Evolutionary conservation across 140 eudicot genomes (phyloP), one percentile per base, ranked within the genome.

Genomic region (Anethum foeniculum): DNA sequence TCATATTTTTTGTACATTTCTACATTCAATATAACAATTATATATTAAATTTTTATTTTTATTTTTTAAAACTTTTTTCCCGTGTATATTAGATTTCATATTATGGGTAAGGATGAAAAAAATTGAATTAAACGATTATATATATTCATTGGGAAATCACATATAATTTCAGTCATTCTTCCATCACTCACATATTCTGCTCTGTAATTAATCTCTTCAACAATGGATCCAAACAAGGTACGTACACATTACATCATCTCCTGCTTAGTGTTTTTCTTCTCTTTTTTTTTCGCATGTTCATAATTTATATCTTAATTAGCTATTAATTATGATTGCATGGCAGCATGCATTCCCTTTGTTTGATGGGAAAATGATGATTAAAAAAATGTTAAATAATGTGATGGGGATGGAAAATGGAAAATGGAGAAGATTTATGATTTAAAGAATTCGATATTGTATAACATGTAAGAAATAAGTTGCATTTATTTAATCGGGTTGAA

Each of bases 191-290:
- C 23, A 62, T 25, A n/a, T 6, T n/a, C 25, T 60, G 30, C 69
- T 60, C 69, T 60, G 71, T 62, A 25, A 62, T 27, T 25, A 0
- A 12, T 27, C 71, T 62, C 36, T 27, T 62, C 36, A 27, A 62
- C 36, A 25, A 62, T 62, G 71, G 71, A 62, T 62, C 71, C 71
- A 62, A 10, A 25, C 71, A 62, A 62, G 71, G 71, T 25, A n/a
- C 15, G 1, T 60, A 9, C 32, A 60, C 30, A 60, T 60, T 60
- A 8, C 68, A 60, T 54, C 27, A 16, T 6, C 62, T 54, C 27
- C 62, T 54, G 25, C 62, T 54, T 54, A 3, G 18, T 14, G 38
- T 34, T 34, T 34, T 34, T 34, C 0, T 16, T 4, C 18, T 51
- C 18, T 52, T 56, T 23, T 5, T 21, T 6, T 21, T 19, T 19